Evolutionary conservation across 2,329 filamentous ascomycete genomes (phyloP), one percentile per base, ranked within the genome.

Genomic region (Aureobasidium sp.): DNA sequence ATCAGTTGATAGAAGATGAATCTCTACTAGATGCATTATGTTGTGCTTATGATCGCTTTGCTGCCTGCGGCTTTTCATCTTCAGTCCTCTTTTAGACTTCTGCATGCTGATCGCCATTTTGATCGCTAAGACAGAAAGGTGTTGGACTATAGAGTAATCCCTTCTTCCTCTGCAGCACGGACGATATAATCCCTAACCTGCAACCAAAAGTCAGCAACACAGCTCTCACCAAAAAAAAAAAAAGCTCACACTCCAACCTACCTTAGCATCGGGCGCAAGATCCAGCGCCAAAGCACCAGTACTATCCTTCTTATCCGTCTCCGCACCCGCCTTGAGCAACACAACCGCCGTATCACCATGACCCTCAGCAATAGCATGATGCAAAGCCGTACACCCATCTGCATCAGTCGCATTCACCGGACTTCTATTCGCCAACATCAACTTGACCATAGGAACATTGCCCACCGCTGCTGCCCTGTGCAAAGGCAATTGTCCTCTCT

Each of bases 401-500:
- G 80, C 78, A 76, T 99, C 94, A 2, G 88, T 86, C 2, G 91
- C 86, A 73, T 96, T 90, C 29, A 97, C 71, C 0, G 93, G 92
- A 66, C 90, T 96, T 65, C 81, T 82, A 66, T 89, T 83, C 69
- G 89, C 84, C 16, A 97, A 77, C 15, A 99, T 77, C 41, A 96
- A 76, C 68, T 86, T 88, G 52, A 96, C 81, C 77, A 99, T 91
- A 5, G 93, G 91, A n/a, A 88, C 83, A 4, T 88, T 93, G 7
- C 95, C 95, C 3, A 91, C 85, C 3, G 94, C 93, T 0, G 94
- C 93, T 3, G 94, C 94, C 21, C 94, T 86, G 74, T 99, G 95
- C 30, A 99, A 82, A 7, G 95, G 83, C 62, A 97, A 85, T 72
- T 97, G 93, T n/a, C 90, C 90, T 34, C 91, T 84, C 69, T 85